Base-by-base conservation (phyloP, 768 basidiomycete genomes). In the Termitomyces heimii region DNA sequence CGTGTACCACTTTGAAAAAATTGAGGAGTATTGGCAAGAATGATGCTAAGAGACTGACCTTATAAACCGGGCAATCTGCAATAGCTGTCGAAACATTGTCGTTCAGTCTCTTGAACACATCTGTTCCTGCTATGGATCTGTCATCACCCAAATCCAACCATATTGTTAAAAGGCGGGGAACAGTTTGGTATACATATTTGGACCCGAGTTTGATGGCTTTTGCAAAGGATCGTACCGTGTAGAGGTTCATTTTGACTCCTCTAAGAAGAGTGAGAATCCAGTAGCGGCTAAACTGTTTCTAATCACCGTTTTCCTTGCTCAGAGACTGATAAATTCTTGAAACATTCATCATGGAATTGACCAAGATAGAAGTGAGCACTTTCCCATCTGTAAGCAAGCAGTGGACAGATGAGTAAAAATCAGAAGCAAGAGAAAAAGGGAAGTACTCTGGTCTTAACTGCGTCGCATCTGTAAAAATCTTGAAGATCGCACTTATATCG, bases 161-260 rank as follows among this genome's bases (percentile, higher is more conserved):
- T 31, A 99, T 82, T 0, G 94, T 98, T 9, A 99, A 78, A 60
- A 98, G 78, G 40, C 97, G 85, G 0, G 97, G 95, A 59, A 99
- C 84, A 0, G 94, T 93, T 68, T 96, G 96, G 69, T 96, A 98
- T 24, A 96, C 87, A 68, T 89, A 97, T 76, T 99, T 99, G 37
- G 94, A 92, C 18, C 97, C 97, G 66, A 79, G 73, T 65, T 77
- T 76, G 46, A 95, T 84, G 1, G 94, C 88, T 59, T 77, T 82
- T 2, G 79, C 76, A 60, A 87, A 96, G 61, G 80, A 75, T 65
- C 78, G 77, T 65, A 94, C 71, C 20, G 89, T 88, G 53, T 82
- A 78, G 6, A 78, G 60, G 63, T 83, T 83, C 86, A 91, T 85
- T 56, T 75, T 82, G 43, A 82, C 67, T 5, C 81, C 82, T 22